Percentiles rank a stretch among this genome's conserved stretches.
phyloP scores from a whole-genome alignment of 2,329 filamentous ascomycete genomes.

The Hymenoscyphus linearis region DNA sequence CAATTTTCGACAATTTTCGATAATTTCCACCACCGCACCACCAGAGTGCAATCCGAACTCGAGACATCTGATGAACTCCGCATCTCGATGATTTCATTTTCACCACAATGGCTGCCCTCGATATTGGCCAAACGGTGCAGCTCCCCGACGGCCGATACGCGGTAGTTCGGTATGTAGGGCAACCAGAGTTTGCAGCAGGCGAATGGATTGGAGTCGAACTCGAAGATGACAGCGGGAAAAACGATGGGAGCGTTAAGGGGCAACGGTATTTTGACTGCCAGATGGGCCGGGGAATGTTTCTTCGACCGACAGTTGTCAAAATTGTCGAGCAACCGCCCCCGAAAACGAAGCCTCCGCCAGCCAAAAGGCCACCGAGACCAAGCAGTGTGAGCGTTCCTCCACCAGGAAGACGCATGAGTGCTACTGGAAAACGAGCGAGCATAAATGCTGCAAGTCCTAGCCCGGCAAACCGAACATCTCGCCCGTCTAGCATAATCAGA shows the following conservation, averaged over 20 bases:
- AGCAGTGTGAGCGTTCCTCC: constrained; percentile 38
- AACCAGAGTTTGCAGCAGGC: constrained; percentile 72
- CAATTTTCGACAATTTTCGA: neutral
- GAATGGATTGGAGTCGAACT: constrained; percentile 90
- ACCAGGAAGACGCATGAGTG: constrained; percentile 38
- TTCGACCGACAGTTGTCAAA: constrained; percentile 65
- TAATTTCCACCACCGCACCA: neutral
- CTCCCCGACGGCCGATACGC: constrained; percentile 73
- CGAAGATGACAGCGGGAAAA: constrained; percentile 77
- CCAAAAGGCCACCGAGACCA: constrained; percentile 36
- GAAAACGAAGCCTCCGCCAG: constrained; percentile 25
- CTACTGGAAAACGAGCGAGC: constrained; percentile 58
- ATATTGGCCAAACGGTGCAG: constrained; percentile 48
- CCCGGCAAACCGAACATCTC: constrained; percentile 51
- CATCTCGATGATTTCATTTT: constrained; percentile 14
- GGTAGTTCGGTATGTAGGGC: constrained; percentile 75
- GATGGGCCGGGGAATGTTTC: constrained; percentile 76
- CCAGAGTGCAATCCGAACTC: neutral
- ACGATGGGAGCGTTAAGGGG: constrained; percentile 86
- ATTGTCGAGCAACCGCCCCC: constrained; percentile 48
- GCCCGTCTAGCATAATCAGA: constrained; percentile 52
- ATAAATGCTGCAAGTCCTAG: constrained; percentile 69
- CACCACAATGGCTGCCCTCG: constrained; percentile 50
- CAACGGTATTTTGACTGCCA: constrained; percentile 83
- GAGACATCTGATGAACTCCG: neutral